A percentile compares a stretch with the other conserved stretches of the same genome.
Conservation (phyloP, 2,329 filamentous ascomycete species). For the Penicillium frequentans region DNA sequence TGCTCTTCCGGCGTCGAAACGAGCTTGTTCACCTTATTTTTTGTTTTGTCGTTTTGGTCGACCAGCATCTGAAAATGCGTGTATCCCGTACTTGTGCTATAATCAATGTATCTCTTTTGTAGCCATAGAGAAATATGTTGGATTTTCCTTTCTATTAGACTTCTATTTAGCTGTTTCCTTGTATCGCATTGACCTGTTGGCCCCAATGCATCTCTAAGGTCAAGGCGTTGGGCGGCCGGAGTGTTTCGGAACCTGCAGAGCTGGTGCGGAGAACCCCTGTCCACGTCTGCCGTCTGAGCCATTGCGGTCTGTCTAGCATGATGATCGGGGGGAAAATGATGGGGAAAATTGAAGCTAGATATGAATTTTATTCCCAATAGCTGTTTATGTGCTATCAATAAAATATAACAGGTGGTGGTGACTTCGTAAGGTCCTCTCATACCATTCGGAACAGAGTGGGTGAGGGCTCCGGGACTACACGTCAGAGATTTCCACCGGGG, state of each 20-base stretch:
- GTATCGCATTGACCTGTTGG: conserved; percentile 7
- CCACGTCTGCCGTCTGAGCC: conserved; percentile 1
- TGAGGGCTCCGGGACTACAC: conserved; percentile 19
- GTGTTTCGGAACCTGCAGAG: conserved; percentile 25
- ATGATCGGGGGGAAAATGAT: not conserved
- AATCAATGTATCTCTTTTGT: conserved; percentile 47
- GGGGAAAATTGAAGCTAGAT: not conserved
- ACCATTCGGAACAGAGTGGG: conserved; percentile 9
- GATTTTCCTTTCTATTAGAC: conserved; percentile 3
- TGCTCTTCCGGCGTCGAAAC: conserved; percentile 11
- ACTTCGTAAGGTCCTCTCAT: conserved; percentile 9
- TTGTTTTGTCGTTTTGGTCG: conserved; percentile 27
- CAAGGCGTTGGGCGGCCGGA: conserved; percentile 16
- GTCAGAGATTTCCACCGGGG: conserved; percentile 27
- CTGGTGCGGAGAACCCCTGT: conserved; percentile 29
- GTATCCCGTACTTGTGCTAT: conserved; percentile 46
- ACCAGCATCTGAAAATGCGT: conserved; percentile 37
- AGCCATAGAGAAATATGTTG: conserved; percentile 34
- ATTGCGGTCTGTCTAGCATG: not conserved
- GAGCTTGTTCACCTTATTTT: conserved; percentile 15
- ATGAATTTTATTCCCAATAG: not conserved
- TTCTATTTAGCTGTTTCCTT: not conserved
- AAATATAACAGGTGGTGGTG: not conserved
- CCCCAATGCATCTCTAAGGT: not conserved
- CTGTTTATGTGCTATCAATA: not conserved